Percentiles rank a stretch among this genome's conserved stretches.
These are phyloP conservation scores for Trichoderma reesei DNA, from an alignment of 495 filamentous ascomycete species.

Conservation along the genomic window DNA sequence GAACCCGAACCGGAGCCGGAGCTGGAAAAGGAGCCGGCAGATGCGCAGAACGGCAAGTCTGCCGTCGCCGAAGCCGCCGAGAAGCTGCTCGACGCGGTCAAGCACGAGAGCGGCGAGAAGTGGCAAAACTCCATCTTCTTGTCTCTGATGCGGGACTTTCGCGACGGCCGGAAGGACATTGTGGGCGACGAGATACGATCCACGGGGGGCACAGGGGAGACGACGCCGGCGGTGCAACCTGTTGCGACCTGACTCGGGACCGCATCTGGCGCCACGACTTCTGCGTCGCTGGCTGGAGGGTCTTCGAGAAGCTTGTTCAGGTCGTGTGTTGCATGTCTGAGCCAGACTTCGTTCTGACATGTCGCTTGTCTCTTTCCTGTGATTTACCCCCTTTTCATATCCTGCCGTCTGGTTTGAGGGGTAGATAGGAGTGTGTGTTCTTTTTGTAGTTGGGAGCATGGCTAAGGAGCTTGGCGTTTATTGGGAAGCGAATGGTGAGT, in stretches of 20 bases:
- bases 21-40: background rate
- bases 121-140: slow-evolving; percentile 74
- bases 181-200: slow-evolving; percentile 11
- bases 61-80: slow-evolving; percentile 40
- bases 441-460: too few species aligned
- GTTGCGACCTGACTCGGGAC: background rate
- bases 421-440: too few species aligned
- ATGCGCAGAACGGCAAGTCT: background rate
- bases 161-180: slow-evolving; percentile 22
- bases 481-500: too few species aligned
- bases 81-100: slow-evolving; percentile 58
- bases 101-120: slow-evolving; percentile 57
- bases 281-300: background rate
- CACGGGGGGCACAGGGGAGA: slow-evolving; percentile 1
- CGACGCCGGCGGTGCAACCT: background rate
- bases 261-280: too few species aligned
- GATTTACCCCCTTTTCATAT: background rate
- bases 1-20: background rate
- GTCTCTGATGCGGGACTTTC: slow-evolving; percentile 49
- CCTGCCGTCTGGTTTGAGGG: background rate
- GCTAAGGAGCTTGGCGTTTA: too few species aligned
- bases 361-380: too few species aligned
- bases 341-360: slow-evolving; percentile 2
- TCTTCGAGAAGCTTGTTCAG: background rate
- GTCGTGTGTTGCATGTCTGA: slow-evolving; percentile 1